These are phyloP conservation scores for Microsporum canis DNA, from an alignment of 2,329 filamentous ascomycete genomes.

Conservation along the genomic window DNA sequence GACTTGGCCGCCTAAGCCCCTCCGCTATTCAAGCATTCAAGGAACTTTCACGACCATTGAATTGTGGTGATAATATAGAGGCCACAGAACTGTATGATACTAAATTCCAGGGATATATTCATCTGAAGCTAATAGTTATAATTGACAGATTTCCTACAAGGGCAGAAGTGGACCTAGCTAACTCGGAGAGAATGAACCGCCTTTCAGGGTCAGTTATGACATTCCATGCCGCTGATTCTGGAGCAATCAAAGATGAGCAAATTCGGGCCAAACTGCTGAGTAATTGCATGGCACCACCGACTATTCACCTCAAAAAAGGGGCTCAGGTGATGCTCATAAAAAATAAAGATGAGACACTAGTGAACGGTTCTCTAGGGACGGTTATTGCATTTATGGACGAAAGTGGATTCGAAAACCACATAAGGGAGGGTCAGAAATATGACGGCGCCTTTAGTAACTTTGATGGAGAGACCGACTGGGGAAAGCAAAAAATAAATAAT, in stretches of 20 bases:
- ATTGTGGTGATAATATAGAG: constrained; percentile 61
- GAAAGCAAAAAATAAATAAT: constrained; percentile 47
- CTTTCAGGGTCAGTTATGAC: constrained; percentile 56
- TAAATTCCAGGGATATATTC: not conserved
- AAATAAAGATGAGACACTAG: constrained; percentile 85
- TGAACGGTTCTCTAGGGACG: constrained; percentile 87
- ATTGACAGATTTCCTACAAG: constrained; percentile 65
- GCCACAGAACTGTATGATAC: constrained; percentile 65
- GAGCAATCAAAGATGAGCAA: constrained; percentile 52
- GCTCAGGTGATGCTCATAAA: constrained; percentile 99
- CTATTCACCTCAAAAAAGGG: constrained; percentile 72
- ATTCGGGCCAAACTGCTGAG: constrained; percentile 65
- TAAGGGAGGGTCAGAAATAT: constrained; percentile 37
- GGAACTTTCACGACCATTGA: constrained; percentile 56
- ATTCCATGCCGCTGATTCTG: constrained; percentile 66
- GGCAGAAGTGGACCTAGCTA: constrained; percentile 78
- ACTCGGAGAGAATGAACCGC: constrained; percentile 58
- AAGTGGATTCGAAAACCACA: constrained; percentile 48
- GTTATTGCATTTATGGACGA: constrained; percentile 71
- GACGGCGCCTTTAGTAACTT: constrained; percentile 38
- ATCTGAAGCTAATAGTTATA: constrained; percentile 12
- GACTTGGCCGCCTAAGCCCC: constrained; percentile 68
- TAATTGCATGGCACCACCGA: constrained; percentile 87
- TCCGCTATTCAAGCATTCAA: constrained; percentile 67
- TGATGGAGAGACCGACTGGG: constrained; percentile 32